These are phyloP conservation scores for Myxozyma mucilagina DNA, from an alignment of 805 yeast species.

Conservation along the genomic window DNA sequence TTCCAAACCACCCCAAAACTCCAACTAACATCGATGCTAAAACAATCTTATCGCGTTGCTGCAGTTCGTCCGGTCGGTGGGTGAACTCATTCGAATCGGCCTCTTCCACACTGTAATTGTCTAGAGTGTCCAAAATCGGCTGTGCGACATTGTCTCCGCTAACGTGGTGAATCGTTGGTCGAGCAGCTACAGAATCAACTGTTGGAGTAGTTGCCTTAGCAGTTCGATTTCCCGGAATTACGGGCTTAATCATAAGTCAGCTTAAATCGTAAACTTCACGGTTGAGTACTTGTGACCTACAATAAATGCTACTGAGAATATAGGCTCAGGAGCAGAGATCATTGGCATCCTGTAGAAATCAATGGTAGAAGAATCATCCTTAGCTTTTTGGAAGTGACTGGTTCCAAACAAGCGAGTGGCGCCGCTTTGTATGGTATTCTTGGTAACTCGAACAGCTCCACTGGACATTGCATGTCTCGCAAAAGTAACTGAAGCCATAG, in stretches of 20 bases:
- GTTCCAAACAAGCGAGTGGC: slow-evolving; percentile 20
- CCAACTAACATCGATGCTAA: slow-evolving; percentile 39
- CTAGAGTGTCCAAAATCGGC: slow-evolving; percentile 35
- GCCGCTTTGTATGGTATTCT: background rate
- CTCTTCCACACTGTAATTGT: slow-evolving; percentile 21
- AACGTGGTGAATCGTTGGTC: slow-evolving; percentile 30
- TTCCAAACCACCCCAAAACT: slow-evolving; percentile 43
- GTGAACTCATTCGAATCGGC: slow-evolving; percentile 22
- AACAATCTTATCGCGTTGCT: slow-evolving; percentile 39
- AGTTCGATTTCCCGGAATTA: slow-evolving; percentile 20
- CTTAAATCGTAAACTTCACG: background rate
- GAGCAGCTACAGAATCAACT: slow-evolving; percentile 1
- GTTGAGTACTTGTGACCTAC: slow-evolving; percentile 24
- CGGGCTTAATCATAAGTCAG: slow-evolving; percentile 13
- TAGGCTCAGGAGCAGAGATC: background rate
- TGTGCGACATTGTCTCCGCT: slow-evolving; percentile 34
- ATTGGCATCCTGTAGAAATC: slow-evolving; percentile 42
- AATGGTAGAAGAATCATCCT: slow-evolving; percentile 41
- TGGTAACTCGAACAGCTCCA: background rate
- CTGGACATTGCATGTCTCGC: slow-evolving; percentile 1
- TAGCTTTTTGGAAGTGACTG: slow-evolving; percentile 34
- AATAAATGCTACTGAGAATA: slow-evolving; percentile 4
- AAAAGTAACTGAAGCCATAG: slow-evolving; percentile 1
- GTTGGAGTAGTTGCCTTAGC: background rate
- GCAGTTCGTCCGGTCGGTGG: slow-evolving; percentile 24